Base-by-base conservation (phyloP, 1,284 basidiomycete species). In the Boletus semigastroideus region DNA sequence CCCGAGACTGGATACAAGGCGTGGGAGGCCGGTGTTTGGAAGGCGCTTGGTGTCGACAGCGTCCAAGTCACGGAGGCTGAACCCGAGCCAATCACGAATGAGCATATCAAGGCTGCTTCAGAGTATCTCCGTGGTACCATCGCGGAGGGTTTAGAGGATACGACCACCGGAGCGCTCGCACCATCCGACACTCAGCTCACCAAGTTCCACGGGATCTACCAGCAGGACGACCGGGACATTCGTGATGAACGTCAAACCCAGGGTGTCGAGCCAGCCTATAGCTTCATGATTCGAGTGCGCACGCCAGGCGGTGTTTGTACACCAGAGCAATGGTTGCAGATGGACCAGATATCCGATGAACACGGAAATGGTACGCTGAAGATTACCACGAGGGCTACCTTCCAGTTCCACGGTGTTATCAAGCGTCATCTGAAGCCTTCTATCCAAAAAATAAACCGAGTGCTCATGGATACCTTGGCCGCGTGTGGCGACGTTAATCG, bases 401-500 rank as follows among this genome's bases (percentile, higher is more conserved):
- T 98, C 86, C 96, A 99, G 76, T 99, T 98, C 82, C 96, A 99
- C 73, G 96, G 96, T 56, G 89, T 99, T 61, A 90, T 99, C 77
- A 99, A 99, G 80, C 82, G 83, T 59, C 92, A 99, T 71, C 74
- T 99, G 70, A 99, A 99, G 77, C 86, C 90, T 38, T 91, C 94
- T 19, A 98, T 99, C 68, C 94, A 97, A 74, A 92, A 88, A 52
- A 98, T 99, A 72, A 99, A 99, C 76, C 82, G 87, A 54, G 86
- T 82, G 30, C 70, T 98, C 63, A 78, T 99, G 55, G 97, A 99
- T 74, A 99, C 97, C 5, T 86, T 99, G 56, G 96, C 96, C 43
- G 96, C 97, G 27, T 99, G 97, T 65, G 97, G 96, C 69, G 96
- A 99, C 70, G 97, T 99, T 49, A 99, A 95, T 73, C 78, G 92